Base-by-base conservation (phyloP, 148 eudicot species). In the Camellia japonica region DNA sequence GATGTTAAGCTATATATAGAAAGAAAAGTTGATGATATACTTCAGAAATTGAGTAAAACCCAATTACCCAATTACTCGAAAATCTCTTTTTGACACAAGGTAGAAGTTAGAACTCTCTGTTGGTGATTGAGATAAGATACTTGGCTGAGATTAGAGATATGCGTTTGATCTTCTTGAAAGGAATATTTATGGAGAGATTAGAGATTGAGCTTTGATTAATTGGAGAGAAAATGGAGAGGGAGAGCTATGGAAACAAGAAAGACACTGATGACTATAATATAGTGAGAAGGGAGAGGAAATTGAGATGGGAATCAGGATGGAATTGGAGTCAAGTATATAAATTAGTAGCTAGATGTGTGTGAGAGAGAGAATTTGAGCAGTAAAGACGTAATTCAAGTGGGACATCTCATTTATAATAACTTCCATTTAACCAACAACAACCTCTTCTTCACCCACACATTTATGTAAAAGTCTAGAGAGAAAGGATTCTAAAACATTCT, bases 351-450 rank as follows among this genome's bases (percentile, higher is more conserved):
- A 54, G 18, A 72, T 13, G 61, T 49, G 47, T 51, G 58, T 12
- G 18, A 5, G 58, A 5, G 5, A 43, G n/a, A 3, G 71, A 20
- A 13, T 54, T 23, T 41, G 52, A 73, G 44, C 3, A 46, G 61
- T 2, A 18, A n/a, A 3, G n/a, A 14, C 73, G 54, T 38, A 68
- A 18, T 77, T 78, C 63, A 78, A 67, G 80, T 78, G 80, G 80
- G 71, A 1, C 54, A 46, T 12, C 80, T 52, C 52, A 41, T 68
- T 56, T 30, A 41, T 58, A 14, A 16, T 78, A 78, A 78, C 80
- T 78, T 43, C 74, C 74, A 41, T 12, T 55, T 68, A 76, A 78
- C 80, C 74, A 49, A 78, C 80, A 56, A 78, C 59, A 19, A 23
- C 65, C 66, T 68, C 65, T 67, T 54, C 55, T 55, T 55, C 38